Base-by-base conservation (phyloP, 2,329 filamentous ascomycete genomes). In the Talaromyces islandicus region DNA sequence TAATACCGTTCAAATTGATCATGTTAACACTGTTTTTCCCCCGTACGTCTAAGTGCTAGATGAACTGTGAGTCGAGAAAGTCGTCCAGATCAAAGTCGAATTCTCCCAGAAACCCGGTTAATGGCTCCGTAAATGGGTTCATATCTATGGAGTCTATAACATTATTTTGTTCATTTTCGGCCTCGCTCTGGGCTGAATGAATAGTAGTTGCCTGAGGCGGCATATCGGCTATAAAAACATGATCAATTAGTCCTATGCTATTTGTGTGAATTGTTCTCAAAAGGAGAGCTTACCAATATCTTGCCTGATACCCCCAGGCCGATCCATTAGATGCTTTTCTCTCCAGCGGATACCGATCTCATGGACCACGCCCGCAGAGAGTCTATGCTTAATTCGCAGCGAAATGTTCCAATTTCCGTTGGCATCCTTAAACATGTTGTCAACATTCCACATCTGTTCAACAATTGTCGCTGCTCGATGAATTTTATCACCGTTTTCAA, bases 381-480 rank as follows among this genome's bases (percentile, higher is more conserved):
- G 51, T 54, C 51, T 32, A 30, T 54, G 51, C 3, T 54, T 54
- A 2, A 54, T 54, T 19, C 7, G 51, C 17, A 54, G 32, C 19
- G 25, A 24, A 54, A 54, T 32, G 12, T 54, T 32, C 51, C 51
- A 54, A 54, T 54, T 54, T 54, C 51, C 51, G 51, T 54, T 21
- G 27, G 51, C 12, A 19, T 54, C 51, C 51, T 54, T 54, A 32
- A 54, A 54, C 17, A 54, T 27, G 12, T 54, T 54, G 27, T 54
- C 51, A 54, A 54, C 32, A 32, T 54, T 32, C 51, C 51, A 54
- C 51, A 54, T 54, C 27, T 54, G 51, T 54, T 54, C 51, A 24
- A 54, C 17, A 17, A 54, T 54, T 11, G 51, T 54, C 21, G 27
- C 51, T 54, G 29, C 27, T 54, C 51, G 32, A 32, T 54, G 51